Conservation (phyloP, 192 early-diverging fungal species). For the Backusella tarrabulga region DNA sequence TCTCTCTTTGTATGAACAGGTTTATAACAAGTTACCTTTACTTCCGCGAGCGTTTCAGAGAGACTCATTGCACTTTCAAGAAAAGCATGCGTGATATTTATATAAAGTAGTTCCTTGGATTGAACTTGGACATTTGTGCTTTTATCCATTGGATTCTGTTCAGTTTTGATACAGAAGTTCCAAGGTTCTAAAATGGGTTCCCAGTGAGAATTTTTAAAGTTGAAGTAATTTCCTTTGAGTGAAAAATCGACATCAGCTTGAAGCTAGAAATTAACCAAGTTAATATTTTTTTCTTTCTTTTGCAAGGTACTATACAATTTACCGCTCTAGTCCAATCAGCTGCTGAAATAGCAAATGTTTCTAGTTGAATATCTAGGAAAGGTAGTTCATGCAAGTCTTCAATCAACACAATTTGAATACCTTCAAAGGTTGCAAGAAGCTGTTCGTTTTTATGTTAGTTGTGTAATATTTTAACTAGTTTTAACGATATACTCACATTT, state of each 20-base stretch:
- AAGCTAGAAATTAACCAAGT: conserved; percentile 24
- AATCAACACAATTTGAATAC: conserved; percentile 68
- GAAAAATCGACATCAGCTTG: conserved; percentile 55
- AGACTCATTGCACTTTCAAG: conserved; percentile 45
- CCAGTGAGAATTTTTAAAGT: conserved; percentile 89
- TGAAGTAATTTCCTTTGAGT: conserved; percentile 76
- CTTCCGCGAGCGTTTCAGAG: conserved; percentile 45
- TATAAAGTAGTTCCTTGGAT: conserved; percentile 60
- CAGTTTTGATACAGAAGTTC: conserved; percentile 49
- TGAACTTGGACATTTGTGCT: conserved; percentile 52
- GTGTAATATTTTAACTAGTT: not conserved
- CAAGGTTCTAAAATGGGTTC: conserved; percentile 85
- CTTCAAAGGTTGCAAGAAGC: conserved; percentile 39
- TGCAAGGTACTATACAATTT: not conserved
- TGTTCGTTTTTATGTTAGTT: not conserved
- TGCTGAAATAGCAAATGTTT: conserved; percentile 64
- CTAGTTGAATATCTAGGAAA: conserved; percentile 68
- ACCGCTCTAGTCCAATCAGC: conserved; percentile 66
- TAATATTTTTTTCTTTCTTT: conserved; percentile 1
- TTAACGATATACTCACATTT: conserved; percentile 16
- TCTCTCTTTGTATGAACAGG: not conserved
- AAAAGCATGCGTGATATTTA: conserved; percentile 72
- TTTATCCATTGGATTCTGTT: conserved; percentile 18
- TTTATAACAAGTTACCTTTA: conserved; percentile 8
- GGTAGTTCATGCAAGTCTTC: conserved; percentile 85